Percentiles rank a stretch among this genome's conserved stretches.
These are phyloP conservation scores for Alternaria ethzedia DNA, from an alignment of 2,329 filamentous ascomycete genomes.

Conservation along the genomic window DNA sequence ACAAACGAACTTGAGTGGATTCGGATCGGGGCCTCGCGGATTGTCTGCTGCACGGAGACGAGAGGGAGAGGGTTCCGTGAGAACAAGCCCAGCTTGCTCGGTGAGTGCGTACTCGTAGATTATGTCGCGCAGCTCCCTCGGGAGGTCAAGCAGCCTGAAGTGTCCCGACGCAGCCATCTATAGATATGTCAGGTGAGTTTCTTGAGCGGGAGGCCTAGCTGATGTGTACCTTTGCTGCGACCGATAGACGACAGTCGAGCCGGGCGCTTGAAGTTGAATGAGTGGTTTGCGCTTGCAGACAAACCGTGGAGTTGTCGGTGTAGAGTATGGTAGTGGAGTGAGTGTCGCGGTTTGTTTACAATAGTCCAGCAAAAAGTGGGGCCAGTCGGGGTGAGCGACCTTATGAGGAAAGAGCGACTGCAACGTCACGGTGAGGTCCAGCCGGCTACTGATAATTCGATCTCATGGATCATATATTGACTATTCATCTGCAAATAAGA, in stretches of 20 bases:
- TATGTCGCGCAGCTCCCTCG: no score
- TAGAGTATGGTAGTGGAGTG: neutral
- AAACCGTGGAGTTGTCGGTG: fast-evolving
- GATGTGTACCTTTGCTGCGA: neutral
- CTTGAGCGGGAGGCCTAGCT: neutral
- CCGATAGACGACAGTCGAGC: fast-evolving
- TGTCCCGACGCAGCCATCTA: no score
- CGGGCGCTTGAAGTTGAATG: neutral
- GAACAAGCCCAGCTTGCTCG: no score
- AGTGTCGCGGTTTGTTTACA: neutral
- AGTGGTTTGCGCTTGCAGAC: fast-evolving
- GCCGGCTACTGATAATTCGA: neutral
- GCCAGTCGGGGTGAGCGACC: neutral
- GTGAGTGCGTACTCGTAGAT: no score
- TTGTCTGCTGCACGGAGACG: no score
- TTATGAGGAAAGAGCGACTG: neutral
- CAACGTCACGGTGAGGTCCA: neutral
- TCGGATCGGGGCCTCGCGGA: no score
- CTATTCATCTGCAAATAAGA: neutral
- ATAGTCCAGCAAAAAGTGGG: neutral
- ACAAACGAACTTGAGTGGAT: no score
- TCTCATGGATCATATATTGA: neutral
- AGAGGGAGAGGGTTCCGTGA: no score
- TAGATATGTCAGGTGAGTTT: neutral
- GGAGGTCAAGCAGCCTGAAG: no score